These are phyloP conservation scores for Lizonia empirigonia DNA, from an alignment of 2,329 filamentous ascomycete species.

Conservation along the genomic window DNA sequence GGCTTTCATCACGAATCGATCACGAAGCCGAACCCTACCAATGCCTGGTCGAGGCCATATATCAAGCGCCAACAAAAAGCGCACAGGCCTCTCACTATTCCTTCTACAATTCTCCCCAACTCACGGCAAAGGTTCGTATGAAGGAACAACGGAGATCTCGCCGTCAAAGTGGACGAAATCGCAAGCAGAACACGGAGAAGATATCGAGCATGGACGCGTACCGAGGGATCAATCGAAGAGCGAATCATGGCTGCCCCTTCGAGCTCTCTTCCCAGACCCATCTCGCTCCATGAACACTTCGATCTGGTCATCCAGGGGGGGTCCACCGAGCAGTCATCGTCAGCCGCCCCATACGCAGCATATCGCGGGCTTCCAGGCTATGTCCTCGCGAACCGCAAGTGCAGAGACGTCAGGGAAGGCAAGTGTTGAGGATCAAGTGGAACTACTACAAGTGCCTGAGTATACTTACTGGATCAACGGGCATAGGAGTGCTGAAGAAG, in stretches of 20 bases:
- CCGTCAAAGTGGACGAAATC: neutral
- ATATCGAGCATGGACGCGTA: neutral
- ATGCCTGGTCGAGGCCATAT: neutral
- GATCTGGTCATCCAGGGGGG: slow-evolving; percentile 1
- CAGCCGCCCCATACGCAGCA: too few relatives aligned
- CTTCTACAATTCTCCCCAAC: neutral
- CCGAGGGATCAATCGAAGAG: neutral
- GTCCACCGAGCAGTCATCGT: neutral
- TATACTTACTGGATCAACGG: too few relatives aligned
- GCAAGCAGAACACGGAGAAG: neutral
- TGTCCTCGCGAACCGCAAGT: too few relatives aligned
- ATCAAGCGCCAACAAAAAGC: neutral
- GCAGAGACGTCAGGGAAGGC: too few relatives aligned
- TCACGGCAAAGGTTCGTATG: neutral
- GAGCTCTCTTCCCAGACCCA: neutral
- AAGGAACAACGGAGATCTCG: slow-evolving; percentile 1
- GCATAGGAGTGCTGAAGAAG: too few relatives aligned
- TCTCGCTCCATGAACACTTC: neutral
- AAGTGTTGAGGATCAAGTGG: too few relatives aligned
- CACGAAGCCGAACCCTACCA: slow-evolving; percentile 1
- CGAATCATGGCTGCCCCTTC: neutral
- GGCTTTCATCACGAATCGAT: slow-evolving; percentile 1
- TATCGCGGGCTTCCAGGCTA: too few relatives aligned
- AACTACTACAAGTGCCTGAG: too few relatives aligned
- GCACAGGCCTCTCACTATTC: neutral